A percentile compares a stretch with the other conserved stretches of the same genome.
Conservation (phyloP, 345 rosid genomes). For the Luvunga scandens region DNA sequence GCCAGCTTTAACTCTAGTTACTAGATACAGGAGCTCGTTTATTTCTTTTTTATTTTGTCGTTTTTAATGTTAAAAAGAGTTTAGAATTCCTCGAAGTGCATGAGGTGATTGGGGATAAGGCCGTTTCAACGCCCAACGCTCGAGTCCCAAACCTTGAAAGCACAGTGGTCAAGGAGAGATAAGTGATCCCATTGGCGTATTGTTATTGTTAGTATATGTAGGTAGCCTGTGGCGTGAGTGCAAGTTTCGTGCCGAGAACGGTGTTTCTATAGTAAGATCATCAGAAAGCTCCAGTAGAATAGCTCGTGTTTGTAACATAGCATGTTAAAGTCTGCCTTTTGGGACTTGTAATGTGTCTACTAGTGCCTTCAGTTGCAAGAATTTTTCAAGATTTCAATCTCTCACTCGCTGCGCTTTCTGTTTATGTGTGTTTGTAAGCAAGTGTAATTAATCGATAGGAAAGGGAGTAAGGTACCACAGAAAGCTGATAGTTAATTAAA, state of each 20-base stretch:
- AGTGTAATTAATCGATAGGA: background rate
- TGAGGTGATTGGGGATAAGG: background rate
- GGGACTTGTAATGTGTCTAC: constrained; percentile 10
- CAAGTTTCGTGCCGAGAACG: constrained; percentile 23
- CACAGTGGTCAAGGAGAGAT: constrained; percentile 26
- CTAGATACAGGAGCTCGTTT: constrained; percentile 4
- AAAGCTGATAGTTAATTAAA: background rate
- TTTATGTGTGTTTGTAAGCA: background rate
- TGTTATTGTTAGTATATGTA: background rate
- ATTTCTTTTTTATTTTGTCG: background rate
- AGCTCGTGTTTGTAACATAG: background rate
- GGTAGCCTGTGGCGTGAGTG: constrained; percentile 5
- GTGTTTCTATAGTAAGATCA: constrained; percentile 5
- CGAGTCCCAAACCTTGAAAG: constrained; percentile 36
- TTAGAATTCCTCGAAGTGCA: constrained; percentile 12
- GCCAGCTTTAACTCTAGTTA: constrained; percentile 56
- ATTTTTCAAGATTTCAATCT: background rate
- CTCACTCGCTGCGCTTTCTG: background rate
- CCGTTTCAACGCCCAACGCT: constrained; percentile 24
- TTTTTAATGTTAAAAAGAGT: background rate
- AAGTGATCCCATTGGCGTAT: constrained; percentile 3
- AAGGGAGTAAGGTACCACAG: background rate
- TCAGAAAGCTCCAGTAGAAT: background rate
- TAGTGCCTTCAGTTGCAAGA: background rate
- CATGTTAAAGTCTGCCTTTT: background rate